These are phyloP conservation scores for Trichophyton simii DNA, from an alignment of 2,329 filamentous ascomycete species.

Conservation along the genomic window DNA sequence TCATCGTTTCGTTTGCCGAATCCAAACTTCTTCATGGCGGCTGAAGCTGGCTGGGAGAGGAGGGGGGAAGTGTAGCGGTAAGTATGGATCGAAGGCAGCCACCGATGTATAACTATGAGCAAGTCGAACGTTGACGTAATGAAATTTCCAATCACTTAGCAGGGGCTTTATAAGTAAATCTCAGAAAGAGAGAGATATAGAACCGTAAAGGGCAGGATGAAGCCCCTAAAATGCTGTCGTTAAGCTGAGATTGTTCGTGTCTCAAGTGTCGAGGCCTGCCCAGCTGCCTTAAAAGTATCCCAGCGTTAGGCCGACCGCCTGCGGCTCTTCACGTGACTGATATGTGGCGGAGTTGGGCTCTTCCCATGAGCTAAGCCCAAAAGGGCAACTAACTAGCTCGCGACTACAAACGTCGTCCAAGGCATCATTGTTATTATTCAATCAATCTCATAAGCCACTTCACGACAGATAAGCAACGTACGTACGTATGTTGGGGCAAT, in stretches of 20 bases:
- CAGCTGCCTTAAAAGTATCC: neutral
- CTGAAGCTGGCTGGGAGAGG: neutral
- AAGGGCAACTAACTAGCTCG: neutral
- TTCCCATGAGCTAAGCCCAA: neutral
- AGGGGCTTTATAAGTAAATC: neutral
- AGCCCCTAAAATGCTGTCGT: neutral
- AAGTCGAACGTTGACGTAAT: neutral
- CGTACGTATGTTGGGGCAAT: neutral
- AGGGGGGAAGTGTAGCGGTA: neutral
- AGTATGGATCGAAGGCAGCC: neutral
- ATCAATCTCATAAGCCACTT: neutral
- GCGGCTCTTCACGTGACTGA: neutral
- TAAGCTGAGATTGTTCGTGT: neutral
- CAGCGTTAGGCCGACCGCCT: neutral
- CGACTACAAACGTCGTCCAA: neutral
- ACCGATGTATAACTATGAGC: neutral
- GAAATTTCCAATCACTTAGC: neutral
- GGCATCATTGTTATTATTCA: neutral
- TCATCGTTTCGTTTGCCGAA: conserved; percentile 44
- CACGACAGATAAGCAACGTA: neutral
- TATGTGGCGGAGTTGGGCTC: neutral
- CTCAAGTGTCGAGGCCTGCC: neutral
- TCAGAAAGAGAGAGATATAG: too few species aligned
- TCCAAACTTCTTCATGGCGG: conserved; percentile 19
- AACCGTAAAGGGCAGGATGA: neutral